Evolutionary conservation across 352 stramenopile species (phyloP).

Genomic region (Globisporangium orthogonon): DNA sequence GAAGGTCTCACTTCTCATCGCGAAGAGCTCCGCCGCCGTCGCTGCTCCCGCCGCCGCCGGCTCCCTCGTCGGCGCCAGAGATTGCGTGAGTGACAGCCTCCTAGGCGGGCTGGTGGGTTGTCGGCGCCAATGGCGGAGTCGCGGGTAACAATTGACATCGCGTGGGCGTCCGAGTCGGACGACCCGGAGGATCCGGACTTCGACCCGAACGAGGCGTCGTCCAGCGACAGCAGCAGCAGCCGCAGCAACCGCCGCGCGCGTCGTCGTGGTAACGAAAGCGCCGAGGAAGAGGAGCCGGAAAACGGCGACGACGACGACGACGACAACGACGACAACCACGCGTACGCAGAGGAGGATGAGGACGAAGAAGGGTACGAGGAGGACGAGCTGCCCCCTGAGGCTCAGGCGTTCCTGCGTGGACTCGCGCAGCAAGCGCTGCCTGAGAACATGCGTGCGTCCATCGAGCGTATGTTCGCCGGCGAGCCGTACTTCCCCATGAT

Average conservation of each 20-base stretch:
- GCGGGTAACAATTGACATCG: constrained; percentile 5
- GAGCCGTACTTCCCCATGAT: constrained; percentile 49
- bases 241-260: not conserved
- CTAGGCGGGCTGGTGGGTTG: too few relatives aligned
- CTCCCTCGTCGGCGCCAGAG: not conserved
- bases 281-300: constrained; percentile 6
- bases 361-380: constrained; percentile 22
- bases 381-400: constrained; percentile 21
- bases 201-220: constrained; percentile 6
- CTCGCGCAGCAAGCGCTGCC: constrained; percentile 35
- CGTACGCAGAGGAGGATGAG: constrained; percentile 11
- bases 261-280: not conserved
- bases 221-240: constrained; percentile 3
- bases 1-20: too few relatives aligned
- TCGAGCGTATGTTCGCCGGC: constrained; percentile 65
- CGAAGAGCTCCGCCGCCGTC: not conserved
- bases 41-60: not conserved
- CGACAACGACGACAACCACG: constrained; percentile 10
- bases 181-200: constrained; percentile 14
- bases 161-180: constrained; percentile 11
- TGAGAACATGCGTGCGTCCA: constrained; percentile 32
- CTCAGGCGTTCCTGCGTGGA: constrained; percentile 20
- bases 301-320: constrained; percentile 9
- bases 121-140: constrained; percentile 12
- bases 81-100: not conserved